A percentile compares a stretch with the other conserved stretches of the same genome.
These are phyloP conservation scores for Candida saitoana DNA, from an alignment of 805 yeast species.

Conservation along the genomic window DNA sequence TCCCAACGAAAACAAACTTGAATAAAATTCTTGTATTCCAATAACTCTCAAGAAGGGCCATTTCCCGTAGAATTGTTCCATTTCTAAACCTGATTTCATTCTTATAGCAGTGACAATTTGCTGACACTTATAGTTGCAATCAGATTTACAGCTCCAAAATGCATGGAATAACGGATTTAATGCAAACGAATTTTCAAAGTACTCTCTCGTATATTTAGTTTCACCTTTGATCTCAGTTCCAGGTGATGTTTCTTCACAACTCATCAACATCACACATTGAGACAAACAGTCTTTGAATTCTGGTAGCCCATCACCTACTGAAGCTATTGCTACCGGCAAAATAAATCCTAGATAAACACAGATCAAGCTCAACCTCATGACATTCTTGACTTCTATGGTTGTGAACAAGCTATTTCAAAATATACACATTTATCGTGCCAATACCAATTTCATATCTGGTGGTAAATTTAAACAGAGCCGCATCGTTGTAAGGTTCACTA, in stretches of 20 bases:
- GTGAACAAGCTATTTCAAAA: not conserved
- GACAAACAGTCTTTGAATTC: slow-evolving; percentile 23
- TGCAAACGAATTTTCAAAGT: slow-evolving; percentile 3
- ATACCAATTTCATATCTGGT: not conserved
- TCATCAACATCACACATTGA: slow-evolving; percentile 19
- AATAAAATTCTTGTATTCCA: slow-evolving; percentile 35
- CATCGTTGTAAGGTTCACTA: not conserved
- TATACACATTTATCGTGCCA: not conserved
- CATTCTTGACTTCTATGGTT: not conserved
- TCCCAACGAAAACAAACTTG: slow-evolving; percentile 31
- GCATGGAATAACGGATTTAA: slow-evolving; percentile 18
- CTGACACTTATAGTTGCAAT: slow-evolving; percentile 39
- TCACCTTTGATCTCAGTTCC: not conserved
- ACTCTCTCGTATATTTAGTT: not conserved
- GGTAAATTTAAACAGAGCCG: not conserved
- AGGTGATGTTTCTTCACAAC: slow-evolving; percentile 11
- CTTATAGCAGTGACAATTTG: slow-evolving; percentile 28
- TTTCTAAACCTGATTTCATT: slow-evolving; percentile 13
- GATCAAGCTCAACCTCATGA: not conserved
- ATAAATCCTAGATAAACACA: not conserved
- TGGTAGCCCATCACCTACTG: slow-evolving; percentile 31
- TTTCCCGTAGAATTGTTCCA: slow-evolving; percentile 42
- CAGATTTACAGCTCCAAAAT: slow-evolving; percentile 33
- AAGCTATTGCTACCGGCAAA: slow-evolving; percentile 12
- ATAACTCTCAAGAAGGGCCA: slow-evolving; percentile 39